Percentiles rank a stretch among this genome's conserved stretches.
Evolutionary conservation across 192 early-diverging fungal genomes (phyloP).

Genomic region (Helicostylum pulchrum): DNA sequence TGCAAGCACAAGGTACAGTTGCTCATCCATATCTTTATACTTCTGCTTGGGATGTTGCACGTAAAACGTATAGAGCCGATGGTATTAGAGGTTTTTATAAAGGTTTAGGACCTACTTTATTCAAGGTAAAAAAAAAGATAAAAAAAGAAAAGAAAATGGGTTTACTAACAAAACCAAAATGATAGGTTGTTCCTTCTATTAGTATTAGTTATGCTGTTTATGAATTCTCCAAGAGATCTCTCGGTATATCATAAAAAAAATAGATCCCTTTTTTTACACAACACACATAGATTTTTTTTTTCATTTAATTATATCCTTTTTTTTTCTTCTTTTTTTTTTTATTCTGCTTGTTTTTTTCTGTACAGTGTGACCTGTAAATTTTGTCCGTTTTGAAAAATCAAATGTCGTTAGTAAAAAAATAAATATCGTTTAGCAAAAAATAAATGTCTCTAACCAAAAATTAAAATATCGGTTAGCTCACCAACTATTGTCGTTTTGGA

Average conservation of each 20-base stretch:
- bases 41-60: constrained; percentile 57
- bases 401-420: no score
- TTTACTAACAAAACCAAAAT: neutral
- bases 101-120: constrained; percentile 65
- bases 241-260: constrained; percentile 42
- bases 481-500: no score
- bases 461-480: no score
- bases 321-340: neutral
- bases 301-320: constrained; percentile 1
- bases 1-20: constrained; percentile 79
- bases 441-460: no score
- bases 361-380: no score
- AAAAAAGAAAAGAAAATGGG: no score
- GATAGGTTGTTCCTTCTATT: constrained; percentile 66
- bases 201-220: constrained; percentile 72
- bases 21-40: constrained; percentile 68
- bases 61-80: constrained; percentile 58
- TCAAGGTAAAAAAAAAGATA: constrained; percentile 50
- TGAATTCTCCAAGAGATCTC: constrained; percentile 50
- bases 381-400: no score
- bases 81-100: constrained; percentile 69
- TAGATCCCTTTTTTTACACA: neutral
- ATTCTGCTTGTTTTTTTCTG: neutral
- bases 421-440: no score
- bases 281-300: neutral